These are phyloP conservation scores for Hirsutella minnesotensis DNA, from an alignment of 2,329 filamentous ascomycete species.

Conservation along the genomic window DNA sequence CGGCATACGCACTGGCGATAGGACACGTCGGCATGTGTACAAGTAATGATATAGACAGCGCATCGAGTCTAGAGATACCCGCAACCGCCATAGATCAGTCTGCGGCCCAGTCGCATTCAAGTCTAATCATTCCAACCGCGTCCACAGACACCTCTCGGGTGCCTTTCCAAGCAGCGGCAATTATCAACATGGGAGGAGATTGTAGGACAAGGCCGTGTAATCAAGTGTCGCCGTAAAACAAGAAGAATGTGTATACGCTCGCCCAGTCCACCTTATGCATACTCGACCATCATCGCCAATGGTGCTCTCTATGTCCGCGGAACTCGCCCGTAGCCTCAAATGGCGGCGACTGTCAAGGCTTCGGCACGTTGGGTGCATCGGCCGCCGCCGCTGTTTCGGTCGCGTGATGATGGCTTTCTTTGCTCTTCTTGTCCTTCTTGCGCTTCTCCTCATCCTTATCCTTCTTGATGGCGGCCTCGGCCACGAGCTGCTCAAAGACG, in stretches of 20 bases:
- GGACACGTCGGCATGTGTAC: too few relatives aligned
- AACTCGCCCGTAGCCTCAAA: background rate
- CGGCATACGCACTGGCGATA: too few relatives aligned
- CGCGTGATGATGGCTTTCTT: constrained; percentile 20
- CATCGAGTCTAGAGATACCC: background rate
- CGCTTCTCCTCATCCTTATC: constrained; percentile 68
- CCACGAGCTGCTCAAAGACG: constrained; percentile 95
- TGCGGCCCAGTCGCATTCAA: background rate
- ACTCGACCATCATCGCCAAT: background rate
- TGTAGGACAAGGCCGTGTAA: background rate
- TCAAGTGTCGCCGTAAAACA: background rate
- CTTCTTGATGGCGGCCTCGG: constrained; percentile 92
- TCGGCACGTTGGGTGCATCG: constrained; percentile 14
- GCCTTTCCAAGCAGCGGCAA: too few relatives aligned
- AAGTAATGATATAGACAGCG: background rate
- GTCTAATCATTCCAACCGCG: background rate
- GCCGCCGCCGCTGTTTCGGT: constrained; percentile 14
- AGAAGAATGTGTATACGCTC: background rate
- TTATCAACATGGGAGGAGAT: background rate
- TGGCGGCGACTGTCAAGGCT: constrained; percentile 1
- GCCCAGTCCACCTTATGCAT: background rate
- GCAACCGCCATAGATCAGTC: background rate
- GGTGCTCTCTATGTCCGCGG: background rate
- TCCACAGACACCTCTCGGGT: background rate
- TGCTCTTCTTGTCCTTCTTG: constrained; percentile 40